Conservation (phyloP, 306 rosid genomes). For the Vicia sativa region DNA sequence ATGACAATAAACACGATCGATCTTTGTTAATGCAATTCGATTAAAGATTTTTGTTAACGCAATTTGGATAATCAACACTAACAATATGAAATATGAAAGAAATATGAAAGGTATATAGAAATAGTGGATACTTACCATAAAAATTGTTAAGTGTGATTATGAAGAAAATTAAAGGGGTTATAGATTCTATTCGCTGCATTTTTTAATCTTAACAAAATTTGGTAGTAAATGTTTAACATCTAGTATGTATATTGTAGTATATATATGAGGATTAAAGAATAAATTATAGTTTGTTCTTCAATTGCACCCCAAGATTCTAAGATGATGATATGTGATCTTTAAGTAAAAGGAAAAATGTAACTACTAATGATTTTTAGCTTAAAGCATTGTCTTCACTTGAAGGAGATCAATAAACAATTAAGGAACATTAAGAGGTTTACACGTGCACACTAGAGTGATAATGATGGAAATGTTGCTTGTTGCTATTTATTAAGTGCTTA, state of each 20-base stretch:
- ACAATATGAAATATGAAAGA: too few relatives aligned
- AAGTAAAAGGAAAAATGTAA: conserved; percentile 41
- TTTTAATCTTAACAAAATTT: conserved; percentile 32
- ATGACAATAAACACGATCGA: too few relatives aligned
- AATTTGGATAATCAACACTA: too few relatives aligned
- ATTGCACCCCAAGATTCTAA: conserved; percentile 63
- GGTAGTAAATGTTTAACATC: conserved; percentile 26
- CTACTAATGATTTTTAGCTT: conserved; percentile 23
- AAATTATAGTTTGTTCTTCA: conserved; percentile 41
- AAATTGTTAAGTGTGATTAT: conserved; percentile 40
- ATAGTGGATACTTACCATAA: conserved; percentile 41
- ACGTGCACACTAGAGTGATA: conserved; percentile 5
- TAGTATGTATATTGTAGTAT: conserved; percentile 9
- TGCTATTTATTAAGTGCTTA: too few relatives aligned
- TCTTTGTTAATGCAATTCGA: too few relatives aligned
- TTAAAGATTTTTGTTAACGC: too few relatives aligned
- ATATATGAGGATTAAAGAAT: conserved; percentile 1
- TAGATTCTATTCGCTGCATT: conserved; percentile 47
- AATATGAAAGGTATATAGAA: too few relatives aligned
- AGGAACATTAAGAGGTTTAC: conserved; percentile 34
- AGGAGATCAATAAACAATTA: conserved; percentile 25
- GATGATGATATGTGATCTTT: conserved; percentile 44
- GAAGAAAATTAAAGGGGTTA: conserved; percentile 44
- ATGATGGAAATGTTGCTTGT: not conserved
- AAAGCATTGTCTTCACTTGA: conserved; percentile 44